A percentile compares a stretch with the other conserved stretches of the same genome.
Conservation (phyloP, 2,329 filamentous ascomycete species). For the Plectosphaerella cucumerina region DNA sequence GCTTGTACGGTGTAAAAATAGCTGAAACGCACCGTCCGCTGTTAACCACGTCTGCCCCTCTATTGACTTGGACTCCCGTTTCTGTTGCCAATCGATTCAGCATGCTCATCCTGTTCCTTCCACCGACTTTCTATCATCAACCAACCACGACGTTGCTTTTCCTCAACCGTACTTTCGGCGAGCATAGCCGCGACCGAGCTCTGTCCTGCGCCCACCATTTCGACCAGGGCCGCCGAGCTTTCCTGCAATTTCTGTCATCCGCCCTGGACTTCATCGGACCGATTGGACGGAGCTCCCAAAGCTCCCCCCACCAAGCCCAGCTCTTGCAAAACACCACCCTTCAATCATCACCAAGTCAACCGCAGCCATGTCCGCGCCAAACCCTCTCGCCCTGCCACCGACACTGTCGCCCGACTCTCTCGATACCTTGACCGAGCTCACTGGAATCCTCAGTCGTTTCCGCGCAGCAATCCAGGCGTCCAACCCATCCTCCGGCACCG, state of each 20-base stretch:
- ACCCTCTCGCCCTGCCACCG: conserved; percentile 49
- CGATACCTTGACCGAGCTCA: conserved; percentile 79
- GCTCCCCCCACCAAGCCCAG: not conserved
- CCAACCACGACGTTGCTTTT: not conserved
- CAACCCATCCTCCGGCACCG: conserved; percentile 22
- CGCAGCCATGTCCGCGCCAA: conserved; percentile 11
- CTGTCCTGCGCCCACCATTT: too few species aligned
- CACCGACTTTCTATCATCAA: not conserved
- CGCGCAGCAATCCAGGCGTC: conserved; percentile 42
- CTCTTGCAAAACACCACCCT: not conserved
- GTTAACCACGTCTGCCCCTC: conserved; percentile 7
- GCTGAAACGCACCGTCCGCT: not conserved
- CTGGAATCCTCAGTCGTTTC: conserved; percentile 72
- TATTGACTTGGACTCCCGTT: conserved; percentile 15
- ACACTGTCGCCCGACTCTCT: conserved; percentile 77
- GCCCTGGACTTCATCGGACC: not conserved
- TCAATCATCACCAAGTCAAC: not conserved
- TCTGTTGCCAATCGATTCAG: conserved; percentile 12
- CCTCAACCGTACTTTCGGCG: not conserved
- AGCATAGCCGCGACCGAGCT: not conserved
- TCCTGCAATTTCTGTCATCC: not conserved
- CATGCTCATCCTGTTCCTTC: not conserved
- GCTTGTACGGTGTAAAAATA: not conserved
- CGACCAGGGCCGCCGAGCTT: too few species aligned
- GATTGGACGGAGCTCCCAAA: not conserved